Base-by-base conservation (phyloP, 306 rosid species). In the Prunus salicina region DNA sequence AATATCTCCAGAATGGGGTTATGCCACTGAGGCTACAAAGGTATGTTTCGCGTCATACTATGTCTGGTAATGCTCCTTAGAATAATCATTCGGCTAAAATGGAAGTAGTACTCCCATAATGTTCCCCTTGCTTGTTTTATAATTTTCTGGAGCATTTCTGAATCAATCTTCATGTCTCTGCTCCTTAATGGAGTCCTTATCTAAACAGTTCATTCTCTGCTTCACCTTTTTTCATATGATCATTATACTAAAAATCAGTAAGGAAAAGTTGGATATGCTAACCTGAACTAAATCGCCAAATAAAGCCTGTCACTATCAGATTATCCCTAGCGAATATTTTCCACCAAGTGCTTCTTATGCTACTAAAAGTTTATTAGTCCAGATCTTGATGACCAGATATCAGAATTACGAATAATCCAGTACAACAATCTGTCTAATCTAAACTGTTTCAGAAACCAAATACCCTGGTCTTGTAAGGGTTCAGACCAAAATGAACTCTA, bases 1-100 rank as follows among this genome's bases (percentile, higher is more conserved):
- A 77, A 85, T 96, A 83, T 90, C 90, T 67, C 99, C 99, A 62
- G 98, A 88, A 76, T 87, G 90, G 88, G 92, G 96, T 71, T 89
- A 83, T 84, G 86, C 96, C 67, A 71, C 82, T 41, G 98, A 91
- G 85, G 50, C 83, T 24, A 84, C 97, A 58, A 91, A 92, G 98
- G 99, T 92, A 78, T 66, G 78, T 63, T 47, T 68, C 81, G 51
- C 86, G 53, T 43, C 55, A 55, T 69, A 68, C 79, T 66, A n/a
- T 28, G 50, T 30, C 56, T 71, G 79, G 12, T 10, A 43, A 72
- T 78, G 65, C 72, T 69, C 15, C 57, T 8, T 47, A 50, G n/a
- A 66, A 75, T 66, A 60, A 78, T 80, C 71, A 57, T 25, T 19
- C 51, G 76, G 68, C 74, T 65, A 55, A 66, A 76, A 28, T 60